These are phyloP conservation scores for Boletellus ananiceps DNA, from an alignment of 768 basidiomycete genomes.

Conservation along the genomic window DNA sequence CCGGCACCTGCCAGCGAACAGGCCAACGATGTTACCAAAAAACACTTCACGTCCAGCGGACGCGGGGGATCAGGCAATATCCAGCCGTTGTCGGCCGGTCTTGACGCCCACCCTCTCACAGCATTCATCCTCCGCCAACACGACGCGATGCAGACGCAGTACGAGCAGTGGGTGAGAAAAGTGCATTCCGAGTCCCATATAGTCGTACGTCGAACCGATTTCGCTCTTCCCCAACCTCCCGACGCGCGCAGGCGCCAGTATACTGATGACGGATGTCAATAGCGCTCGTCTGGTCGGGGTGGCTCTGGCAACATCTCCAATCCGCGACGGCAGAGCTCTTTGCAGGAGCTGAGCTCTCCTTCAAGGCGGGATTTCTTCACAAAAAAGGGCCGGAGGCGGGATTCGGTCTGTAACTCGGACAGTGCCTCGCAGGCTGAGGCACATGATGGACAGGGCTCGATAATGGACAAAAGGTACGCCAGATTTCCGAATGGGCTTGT, in stretches of 20 bases:
- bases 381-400: constrained; percentile 12
- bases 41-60: constrained; percentile 18
- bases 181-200: constrained; percentile 12
- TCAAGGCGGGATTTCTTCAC: constrained; percentile 11
- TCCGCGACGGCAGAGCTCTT: constrained; percentile 4
- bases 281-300: constrained; percentile 27
- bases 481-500: not conserved
- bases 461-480: constrained; percentile 7
- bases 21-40: not conserved
- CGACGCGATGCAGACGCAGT: constrained; percentile 7
- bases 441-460: not conserved
- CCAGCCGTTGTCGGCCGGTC: not conserved
- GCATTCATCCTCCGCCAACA: constrained; percentile 22
- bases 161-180: constrained; percentile 17
- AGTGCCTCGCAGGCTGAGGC: not conserved
- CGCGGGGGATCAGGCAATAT: constrained; percentile 27
- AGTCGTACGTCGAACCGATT: constrained; percentile 10
- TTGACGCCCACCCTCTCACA: constrained; percentile 20
- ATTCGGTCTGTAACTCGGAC: not conserved
- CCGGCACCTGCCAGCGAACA: too few relatives aligned
- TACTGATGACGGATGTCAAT: not conserved
- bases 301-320: constrained; percentile 25
- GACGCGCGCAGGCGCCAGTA: too few relatives aligned
- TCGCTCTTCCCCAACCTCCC: too few relatives aligned
- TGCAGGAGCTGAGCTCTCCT: not conserved